Evolutionary conservation across 1,284 basidiomycete genomes (phyloP), one percentile per base, ranked within the genome.

Genomic region (Hemileia vastatrix): DNA sequence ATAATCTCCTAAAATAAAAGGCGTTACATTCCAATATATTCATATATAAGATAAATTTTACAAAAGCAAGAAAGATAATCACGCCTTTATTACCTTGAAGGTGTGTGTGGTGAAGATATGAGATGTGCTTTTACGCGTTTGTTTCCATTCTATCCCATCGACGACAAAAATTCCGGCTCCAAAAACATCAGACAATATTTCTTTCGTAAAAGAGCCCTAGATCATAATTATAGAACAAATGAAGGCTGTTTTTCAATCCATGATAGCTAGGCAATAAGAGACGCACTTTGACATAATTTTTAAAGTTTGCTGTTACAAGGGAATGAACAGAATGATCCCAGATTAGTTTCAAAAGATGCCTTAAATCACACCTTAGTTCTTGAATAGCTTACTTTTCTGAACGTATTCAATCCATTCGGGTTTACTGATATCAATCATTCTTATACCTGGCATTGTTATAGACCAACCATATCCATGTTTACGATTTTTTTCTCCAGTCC

Each of bases 351-450:
- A 40, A 15, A 8, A 13, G 48, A 47, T 13, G 6, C 6, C 32
- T 11, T 49, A 11, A 6, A 13, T 8, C 11, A 49, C 9, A 13
- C 44, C 18, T 18, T 8, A 18, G 4, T 47, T n/a, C 21, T n/a
- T 18, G 18, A 2, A 43, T 3, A 3, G 24, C 59, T 33, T 9
- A 61, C 59, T 54, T 54, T 61, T 61, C 31, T 61, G 59, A 27
- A 61, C 52, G 24, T 61, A 61, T 54, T 54, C 51, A 33, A 61
- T 23, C 59, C 59, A 61, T n/a, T 61, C 59, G 19, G 59, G 59
- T 54, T 61, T 61, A 45, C 59, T 61, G 31, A 61, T 45, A 61
- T 61, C 59, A 54, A 61, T 61, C 4, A 61, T 31, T 52, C 59
- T 52, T 11, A 31, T n/a, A 19, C 59, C 59, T 45, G 59, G 59